These are phyloP conservation scores for Aureobasidium sp. DNA, from an alignment of 2,329 filamentous ascomycete genomes.

Conservation along the genomic window DNA sequence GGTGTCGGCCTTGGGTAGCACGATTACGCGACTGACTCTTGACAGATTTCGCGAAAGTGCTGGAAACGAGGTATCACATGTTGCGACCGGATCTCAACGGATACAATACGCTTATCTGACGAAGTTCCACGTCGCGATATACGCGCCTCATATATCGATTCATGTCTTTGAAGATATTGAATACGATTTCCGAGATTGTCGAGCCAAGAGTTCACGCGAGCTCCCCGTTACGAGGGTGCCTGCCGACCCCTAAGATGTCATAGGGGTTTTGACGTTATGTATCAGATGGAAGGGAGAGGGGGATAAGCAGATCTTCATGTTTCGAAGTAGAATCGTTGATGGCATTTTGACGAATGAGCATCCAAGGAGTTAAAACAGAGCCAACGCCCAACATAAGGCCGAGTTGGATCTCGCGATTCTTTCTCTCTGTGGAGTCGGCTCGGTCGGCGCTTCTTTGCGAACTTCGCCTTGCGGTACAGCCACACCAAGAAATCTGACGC, in stretches of 20 bases:
- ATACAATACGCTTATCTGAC: neutral
- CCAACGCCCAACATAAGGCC: slow-evolving; percentile 5
- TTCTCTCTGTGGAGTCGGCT: neutral
- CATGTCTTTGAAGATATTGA: neutral
- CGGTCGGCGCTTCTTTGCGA: neutral
- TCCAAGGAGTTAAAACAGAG: neutral
- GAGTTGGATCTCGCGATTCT: neutral
- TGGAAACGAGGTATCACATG: neutral
- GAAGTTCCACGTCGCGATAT: neutral
- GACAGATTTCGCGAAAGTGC: neutral
- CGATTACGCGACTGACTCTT: neutral
- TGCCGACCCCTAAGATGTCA: neutral
- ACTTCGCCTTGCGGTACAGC: neutral
- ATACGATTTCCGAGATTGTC: neutral
- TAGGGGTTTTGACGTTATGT: neutral
- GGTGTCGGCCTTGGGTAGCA: slow-evolving; percentile 1
- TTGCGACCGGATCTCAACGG: neutral
- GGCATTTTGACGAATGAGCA: neutral
- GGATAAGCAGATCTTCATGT: neutral
- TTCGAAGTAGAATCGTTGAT: slow-evolving; percentile 1
- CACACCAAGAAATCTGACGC: neutral
- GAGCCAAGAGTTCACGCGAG: neutral
- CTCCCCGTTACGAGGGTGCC: neutral
- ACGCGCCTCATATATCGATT: neutral
- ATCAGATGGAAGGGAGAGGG: neutral